Base-by-base conservation (phyloP, 208 protist species). In the Vickermania spadyakhi region DNA sequence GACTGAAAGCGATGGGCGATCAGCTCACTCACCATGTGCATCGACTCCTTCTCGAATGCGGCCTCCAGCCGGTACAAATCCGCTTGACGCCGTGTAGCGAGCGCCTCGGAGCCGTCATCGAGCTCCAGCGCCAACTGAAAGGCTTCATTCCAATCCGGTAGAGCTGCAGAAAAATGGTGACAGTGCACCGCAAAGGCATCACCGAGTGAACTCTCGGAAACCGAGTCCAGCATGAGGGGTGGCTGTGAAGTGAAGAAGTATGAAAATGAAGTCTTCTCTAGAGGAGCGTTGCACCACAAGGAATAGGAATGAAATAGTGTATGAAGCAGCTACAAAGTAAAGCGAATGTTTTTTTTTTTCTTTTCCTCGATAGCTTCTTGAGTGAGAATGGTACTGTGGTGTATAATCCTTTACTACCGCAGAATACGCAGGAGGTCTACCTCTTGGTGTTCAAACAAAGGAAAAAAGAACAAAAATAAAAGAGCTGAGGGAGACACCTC, bases 81-180 rank as follows among this genome's bases (percentile, higher is more conserved):
- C 21, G 67, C 65, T 58, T 78, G 72, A 4, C 85, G 71, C 29
- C 55, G 68, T 28, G 51, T 50, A 0, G 85, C 75, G 22, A 75
- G 60, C 52, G 54, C 62, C 45, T 79, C 21, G 7, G 81, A 85
- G 62, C 70, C 80, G 52, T 84, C 78, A 49, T 78, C 77, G 67
- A 79, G 73, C 68, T 85, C 81, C 73, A 79, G 73, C 7, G 79
- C 81, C 2, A 84, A 62, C 68, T 92, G 85, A 54, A 84, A 92
- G 28, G 77, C 53, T 22, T 77, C 79, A 67, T 92, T 92, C 85
- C 85, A 92, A 71, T 89, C 73, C 2, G 55, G 23, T 28, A 42
- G 64, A 0, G 61, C 77, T 7, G 53, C 50, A 11, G 11, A 11
- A 49, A 49, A 11, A 18, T 49, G 18, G 41, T 21, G 11, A 18